Evolutionary conservation across 352 stramenopile genomes (phyloP).

Genomic region (Pythium sukuiense): DNA sequence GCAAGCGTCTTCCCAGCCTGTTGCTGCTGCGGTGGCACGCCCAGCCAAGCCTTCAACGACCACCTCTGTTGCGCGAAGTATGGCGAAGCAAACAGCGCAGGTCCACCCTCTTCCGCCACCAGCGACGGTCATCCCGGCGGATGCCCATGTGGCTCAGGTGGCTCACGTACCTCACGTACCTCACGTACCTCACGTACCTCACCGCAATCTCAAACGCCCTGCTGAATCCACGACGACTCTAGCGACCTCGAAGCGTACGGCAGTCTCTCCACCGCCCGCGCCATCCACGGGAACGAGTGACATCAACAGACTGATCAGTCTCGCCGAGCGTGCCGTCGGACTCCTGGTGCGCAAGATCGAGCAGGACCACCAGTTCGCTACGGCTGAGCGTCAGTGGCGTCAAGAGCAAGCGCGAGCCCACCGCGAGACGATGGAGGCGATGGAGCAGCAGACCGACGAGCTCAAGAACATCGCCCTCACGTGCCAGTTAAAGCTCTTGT

Average conservation of each 20-base stretch:
- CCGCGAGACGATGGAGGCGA: slow-evolving; percentile 11
- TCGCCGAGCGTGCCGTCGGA: slow-evolving; percentile 6
- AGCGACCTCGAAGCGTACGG: not conserved
- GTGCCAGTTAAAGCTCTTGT: not conserved
- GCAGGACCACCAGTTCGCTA: slow-evolving; percentile 8
- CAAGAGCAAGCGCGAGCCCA: slow-evolving; percentile 14
- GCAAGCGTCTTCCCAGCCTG: not conserved
- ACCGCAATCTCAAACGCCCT: not conserved
- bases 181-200: not conserved
- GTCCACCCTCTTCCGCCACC: not conserved
- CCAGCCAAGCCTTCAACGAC: not conserved
- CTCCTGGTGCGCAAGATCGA: slow-evolving; percentile 21
- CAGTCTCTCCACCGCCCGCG: not conserved
- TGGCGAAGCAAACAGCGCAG: not conserved
- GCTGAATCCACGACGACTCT: not conserved
- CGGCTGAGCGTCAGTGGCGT: slow-evolving; percentile 15
- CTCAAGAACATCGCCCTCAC: slow-evolving; percentile 15
- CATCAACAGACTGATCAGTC: slow-evolving; percentile 1
- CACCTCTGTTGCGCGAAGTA: not conserved
- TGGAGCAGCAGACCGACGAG: slow-evolving; percentile 18
- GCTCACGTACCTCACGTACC: not conserved
- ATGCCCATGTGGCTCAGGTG: not conserved
- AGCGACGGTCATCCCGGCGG: not conserved
- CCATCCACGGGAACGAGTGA: not conserved
- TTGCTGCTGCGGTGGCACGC: not conserved